phyloP scores from a whole-genome alignment of 352 stramenopile species.

The Hyaloperonospora arabidopsidis region DNA sequence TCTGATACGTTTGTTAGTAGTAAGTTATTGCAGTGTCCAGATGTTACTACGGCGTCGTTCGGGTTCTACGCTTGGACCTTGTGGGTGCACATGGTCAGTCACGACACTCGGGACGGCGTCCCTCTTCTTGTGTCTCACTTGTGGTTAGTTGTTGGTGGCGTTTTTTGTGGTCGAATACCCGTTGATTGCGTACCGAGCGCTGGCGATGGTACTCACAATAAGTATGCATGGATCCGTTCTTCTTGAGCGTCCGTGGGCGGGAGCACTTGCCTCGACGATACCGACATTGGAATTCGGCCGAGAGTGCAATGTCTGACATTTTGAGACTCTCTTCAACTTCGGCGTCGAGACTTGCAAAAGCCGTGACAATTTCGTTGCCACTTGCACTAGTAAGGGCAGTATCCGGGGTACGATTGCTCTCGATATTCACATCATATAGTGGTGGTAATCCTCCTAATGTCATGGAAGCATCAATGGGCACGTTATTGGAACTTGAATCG shows the following conservation, averaged over 20 bases:
- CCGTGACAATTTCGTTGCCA: conserved; percentile 23
- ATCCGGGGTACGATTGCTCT: background rate
- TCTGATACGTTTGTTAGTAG: too few species aligned
- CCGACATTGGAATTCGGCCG: conserved; percentile 28
- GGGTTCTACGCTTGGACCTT: background rate
- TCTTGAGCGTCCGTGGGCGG: conserved; percentile 54
- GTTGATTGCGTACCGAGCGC: conserved; percentile 53
- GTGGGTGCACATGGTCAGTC: too few species aligned
- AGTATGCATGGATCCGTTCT: conserved; percentile 50
- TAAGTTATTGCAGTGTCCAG: too few species aligned
- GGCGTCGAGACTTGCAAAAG: conserved; percentile 25
- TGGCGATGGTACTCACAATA: conserved; percentile 60
- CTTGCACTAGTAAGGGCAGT: background rate
- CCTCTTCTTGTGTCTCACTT: background rate
- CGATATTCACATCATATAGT: conserved; percentile 2
- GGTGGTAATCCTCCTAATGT: conserved; percentile 20
- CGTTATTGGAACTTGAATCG: background rate
- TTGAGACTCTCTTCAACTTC: conserved; percentile 2
- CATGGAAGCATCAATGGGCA: conserved; percentile 19
- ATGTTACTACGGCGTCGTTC: too few species aligned
- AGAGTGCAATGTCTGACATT: background rate
- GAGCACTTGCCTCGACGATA: conserved; percentile 49
- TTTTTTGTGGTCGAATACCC: conserved; percentile 43
- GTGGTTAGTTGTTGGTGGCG: conserved; percentile 11
- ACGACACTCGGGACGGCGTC: background rate